phyloP scores from a whole-genome alignment of 2,329 filamentous ascomycete species.

The Monosporascus cannonballus region DNA sequence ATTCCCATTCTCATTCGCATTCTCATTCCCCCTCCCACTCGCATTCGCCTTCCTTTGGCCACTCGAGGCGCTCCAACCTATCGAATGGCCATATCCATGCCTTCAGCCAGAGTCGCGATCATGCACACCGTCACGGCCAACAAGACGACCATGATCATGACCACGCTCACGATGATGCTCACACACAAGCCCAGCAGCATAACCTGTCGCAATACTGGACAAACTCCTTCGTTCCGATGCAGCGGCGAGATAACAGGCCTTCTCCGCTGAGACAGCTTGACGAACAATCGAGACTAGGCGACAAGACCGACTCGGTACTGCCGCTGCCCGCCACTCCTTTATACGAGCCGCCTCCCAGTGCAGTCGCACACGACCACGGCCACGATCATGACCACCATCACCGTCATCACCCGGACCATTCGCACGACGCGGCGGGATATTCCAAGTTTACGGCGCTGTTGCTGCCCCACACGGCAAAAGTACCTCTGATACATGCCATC shows the following conservation, averaged over 20 bases:
- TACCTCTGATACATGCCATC: constrained; percentile 78
- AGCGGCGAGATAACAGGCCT: constrained; percentile 27
- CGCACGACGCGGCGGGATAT: constrained; percentile 36
- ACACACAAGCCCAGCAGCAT: constrained; percentile 14
- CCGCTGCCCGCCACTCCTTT: constrained; percentile 10
- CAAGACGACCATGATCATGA: constrained; percentile 27
- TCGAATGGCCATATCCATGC: constrained; percentile 20
- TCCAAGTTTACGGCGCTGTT: constrained; percentile 69
- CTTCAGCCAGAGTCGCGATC: constrained; percentile 22
- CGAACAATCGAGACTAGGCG: constrained; percentile 15
- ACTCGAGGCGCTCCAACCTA: constrained; percentile 27
- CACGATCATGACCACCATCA: constrained; percentile 17
- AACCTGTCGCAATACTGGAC: constrained; percentile 26
- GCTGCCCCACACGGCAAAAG: constrained; percentile 61
- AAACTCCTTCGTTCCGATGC: constrained; percentile 27
- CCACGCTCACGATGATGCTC: constrained; percentile 21
- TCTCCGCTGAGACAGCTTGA: constrained; percentile 25
- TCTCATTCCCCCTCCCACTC: constrained; percentile 30
- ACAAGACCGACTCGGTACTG: constrained; percentile 5
- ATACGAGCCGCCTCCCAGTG: constrained; percentile 7
- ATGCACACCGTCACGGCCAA: constrained; percentile 28
- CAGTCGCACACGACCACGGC: constrained; percentile 18
- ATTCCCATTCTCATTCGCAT: constrained; percentile 20
- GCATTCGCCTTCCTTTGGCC: constrained; percentile 35
- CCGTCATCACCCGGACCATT: constrained; percentile 2